Conservation (phyloP, 345 rosid genomes). For the Durio zibethinus region DNA sequence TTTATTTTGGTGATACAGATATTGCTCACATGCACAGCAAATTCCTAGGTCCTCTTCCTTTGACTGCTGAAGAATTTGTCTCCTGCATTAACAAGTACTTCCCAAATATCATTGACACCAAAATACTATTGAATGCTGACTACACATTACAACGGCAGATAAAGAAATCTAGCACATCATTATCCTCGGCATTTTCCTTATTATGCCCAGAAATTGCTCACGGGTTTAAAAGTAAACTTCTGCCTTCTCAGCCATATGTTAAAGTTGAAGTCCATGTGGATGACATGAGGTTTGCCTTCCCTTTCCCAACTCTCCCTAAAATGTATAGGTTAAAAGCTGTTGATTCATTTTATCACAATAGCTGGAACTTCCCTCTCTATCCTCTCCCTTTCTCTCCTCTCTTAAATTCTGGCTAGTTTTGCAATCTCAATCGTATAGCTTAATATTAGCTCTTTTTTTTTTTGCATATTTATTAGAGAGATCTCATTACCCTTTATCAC, state of each 20-base stretch:
- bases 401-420: not conserved
- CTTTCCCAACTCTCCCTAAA: slow-evolving; percentile 12
- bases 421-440: slow-evolving; percentile 5
- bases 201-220: slow-evolving; percentile 70
- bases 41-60: slow-evolving; percentile 79
- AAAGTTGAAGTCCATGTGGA: slow-evolving; percentile 82
- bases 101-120: slow-evolving; percentile 79
- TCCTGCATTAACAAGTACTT: slow-evolving; percentile 54
- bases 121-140: slow-evolving; percentile 69
- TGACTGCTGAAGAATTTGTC: slow-evolving; percentile 65
- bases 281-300: slow-evolving; percentile 55
- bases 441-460: not conserved
- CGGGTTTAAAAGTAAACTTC: slow-evolving; percentile 37
- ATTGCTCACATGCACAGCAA: slow-evolving; percentile 83
- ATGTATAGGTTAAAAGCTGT: not conserved
- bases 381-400: not conserved
- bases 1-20: slow-evolving; percentile 45
- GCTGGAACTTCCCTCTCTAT: not conserved
- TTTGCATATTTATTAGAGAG: not conserved
- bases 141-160: slow-evolving; percentile 43
- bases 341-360: not conserved
- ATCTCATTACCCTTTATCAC: slow-evolving; percentile 8
- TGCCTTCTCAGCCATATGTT: slow-evolving; percentile 39
- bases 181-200: slow-evolving; percentile 63
- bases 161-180: slow-evolving; percentile 64